Conservation (phyloP, 2,329 filamentous ascomycete species). For the Trichoderma citrinoviride region DNA sequence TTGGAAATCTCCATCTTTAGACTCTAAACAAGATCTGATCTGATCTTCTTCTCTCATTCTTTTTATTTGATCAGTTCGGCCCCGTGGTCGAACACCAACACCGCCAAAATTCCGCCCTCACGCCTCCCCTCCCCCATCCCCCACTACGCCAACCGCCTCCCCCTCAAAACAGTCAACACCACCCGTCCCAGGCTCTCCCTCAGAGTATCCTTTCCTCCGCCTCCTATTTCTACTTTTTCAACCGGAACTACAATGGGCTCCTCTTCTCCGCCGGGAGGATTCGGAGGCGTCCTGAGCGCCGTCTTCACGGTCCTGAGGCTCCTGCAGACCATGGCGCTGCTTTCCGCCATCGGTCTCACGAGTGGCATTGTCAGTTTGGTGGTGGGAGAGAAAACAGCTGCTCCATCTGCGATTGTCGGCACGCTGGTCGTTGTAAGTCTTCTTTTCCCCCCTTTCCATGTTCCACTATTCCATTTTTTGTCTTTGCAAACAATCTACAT, state of each 20-base stretch:
- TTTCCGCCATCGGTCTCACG: slow-evolving; percentile 75
- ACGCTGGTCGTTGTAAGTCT: slow-evolving; percentile 78
- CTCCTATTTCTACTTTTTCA: slow-evolving; percentile 10
- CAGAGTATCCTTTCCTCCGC: slow-evolving; percentile 33
- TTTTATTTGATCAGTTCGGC: slow-evolving; percentile 11
- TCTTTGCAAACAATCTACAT: too few species aligned
- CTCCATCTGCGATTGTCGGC: slow-evolving; percentile 71
- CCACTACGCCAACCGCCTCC: slow-evolving; percentile 43
- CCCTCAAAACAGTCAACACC: slow-evolving; percentile 41
- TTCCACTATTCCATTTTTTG: too few species aligned
- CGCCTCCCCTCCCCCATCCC: slow-evolving; percentile 35
- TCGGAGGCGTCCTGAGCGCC: slow-evolving; percentile 72
- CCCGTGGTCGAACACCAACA: slow-evolving; percentile 2
- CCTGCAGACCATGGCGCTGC: slow-evolving; percentile 68
- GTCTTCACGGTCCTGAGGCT: slow-evolving; percentile 73
- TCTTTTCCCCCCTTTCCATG: slow-evolving; percentile 38
- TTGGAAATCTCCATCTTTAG: too few species aligned
- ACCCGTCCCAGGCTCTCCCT: slow-evolving; percentile 45
- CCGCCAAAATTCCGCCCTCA: slow-evolving; percentile 36
- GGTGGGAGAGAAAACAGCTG: slow-evolving; percentile 32
- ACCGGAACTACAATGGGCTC: slow-evolving; percentile 39
- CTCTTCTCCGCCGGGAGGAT: slow-evolving; percentile 51
- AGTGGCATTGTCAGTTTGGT: slow-evolving; percentile 70
- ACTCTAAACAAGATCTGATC: too few species aligned
- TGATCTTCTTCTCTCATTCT: background rate